Conservation (phyloP, 176 grass and related monocot genomes). For the Oryza australiensis region DNA sequence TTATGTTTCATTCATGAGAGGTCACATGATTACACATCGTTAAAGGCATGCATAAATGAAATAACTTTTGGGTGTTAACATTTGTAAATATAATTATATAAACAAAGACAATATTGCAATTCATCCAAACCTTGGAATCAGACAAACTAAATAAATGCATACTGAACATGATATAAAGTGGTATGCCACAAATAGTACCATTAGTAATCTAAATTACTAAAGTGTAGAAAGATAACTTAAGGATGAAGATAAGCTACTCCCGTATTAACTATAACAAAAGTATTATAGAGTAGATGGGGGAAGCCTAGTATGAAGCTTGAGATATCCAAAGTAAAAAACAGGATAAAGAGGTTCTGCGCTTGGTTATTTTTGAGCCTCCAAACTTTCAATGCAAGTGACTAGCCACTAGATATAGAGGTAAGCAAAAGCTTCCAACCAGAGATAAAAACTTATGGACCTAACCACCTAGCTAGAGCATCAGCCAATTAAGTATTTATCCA, state of each 20-base stretch:
- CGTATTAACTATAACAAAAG: slow-evolving; percentile 8
- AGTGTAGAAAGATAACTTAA: neutral
- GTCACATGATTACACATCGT: slow-evolving; percentile 15
- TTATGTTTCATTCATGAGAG: neutral
- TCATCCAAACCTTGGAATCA: neutral
- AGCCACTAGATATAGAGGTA: neutral
- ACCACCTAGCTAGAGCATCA: neutral
- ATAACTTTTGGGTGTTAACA: slow-evolving; percentile 1
- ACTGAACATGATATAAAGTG: neutral
- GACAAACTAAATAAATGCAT: slow-evolving; percentile 4
- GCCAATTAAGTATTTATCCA: slow-evolving; percentile 12
- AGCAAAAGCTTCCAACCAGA: neutral
- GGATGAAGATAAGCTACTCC: neutral
- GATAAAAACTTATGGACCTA: neutral
- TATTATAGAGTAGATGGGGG: neutral
- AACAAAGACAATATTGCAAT: slow-evolving; percentile 18
- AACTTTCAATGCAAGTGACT: neutral
- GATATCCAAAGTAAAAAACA: neutral
- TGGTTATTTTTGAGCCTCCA: neutral
- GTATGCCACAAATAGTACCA: neutral
- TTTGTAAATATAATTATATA: neutral
- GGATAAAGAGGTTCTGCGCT: neutral
- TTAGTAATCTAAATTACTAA: neutral
- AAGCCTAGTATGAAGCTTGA: neutral
- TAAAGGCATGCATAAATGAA: slow-evolving; percentile 15